Conservation (phyloP, 352 stramenopile genomes). For the Phytophthora palmivora region DNA sequence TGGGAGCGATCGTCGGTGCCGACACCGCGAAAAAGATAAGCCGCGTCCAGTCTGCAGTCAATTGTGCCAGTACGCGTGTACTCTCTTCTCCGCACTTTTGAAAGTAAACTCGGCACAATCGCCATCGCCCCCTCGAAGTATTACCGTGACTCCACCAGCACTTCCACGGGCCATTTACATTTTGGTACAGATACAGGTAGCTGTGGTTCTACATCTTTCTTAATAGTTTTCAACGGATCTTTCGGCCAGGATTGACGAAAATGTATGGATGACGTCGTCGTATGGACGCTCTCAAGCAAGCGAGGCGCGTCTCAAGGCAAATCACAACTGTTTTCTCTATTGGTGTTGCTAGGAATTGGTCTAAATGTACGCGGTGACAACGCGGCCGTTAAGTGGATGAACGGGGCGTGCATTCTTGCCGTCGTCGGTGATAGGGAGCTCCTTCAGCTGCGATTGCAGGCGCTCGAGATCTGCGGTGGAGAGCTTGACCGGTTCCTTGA, state of each 20-base stretch:
- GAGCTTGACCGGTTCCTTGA: constrained; percentile 34
- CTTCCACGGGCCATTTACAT: neutral
- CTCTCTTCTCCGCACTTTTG: neutral
- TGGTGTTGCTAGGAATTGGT: neutral
- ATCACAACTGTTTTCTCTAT: constrained; percentile 13
- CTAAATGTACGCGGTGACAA: constrained; percentile 34
- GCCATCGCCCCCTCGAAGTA: constrained; percentile 5
- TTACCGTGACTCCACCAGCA: neutral
- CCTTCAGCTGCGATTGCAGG: constrained; percentile 33
- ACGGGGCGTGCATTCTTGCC: constrained; percentile 40
- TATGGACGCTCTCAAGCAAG: constrained; percentile 21
- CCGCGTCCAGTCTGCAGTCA: neutral
- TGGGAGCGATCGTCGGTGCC: neutral
- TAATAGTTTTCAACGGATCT: no score
- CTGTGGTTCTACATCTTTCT: no score
- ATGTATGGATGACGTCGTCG: neutral
- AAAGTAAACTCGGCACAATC: constrained; percentile 10
- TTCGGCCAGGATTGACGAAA: neutral
- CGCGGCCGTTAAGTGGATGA: constrained; percentile 33
- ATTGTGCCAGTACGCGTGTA: neutral
- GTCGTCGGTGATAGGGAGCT: constrained; percentile 31
- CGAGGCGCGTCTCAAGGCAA: constrained; percentile 19
- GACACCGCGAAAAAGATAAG: neutral
- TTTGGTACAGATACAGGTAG: no score
- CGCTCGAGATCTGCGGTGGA: constrained; percentile 30